These are phyloP conservation scores for Hygrophoropsis aurantiaca DNA, from an alignment of 768 basidiomycete genomes.

Conservation along the genomic window DNA sequence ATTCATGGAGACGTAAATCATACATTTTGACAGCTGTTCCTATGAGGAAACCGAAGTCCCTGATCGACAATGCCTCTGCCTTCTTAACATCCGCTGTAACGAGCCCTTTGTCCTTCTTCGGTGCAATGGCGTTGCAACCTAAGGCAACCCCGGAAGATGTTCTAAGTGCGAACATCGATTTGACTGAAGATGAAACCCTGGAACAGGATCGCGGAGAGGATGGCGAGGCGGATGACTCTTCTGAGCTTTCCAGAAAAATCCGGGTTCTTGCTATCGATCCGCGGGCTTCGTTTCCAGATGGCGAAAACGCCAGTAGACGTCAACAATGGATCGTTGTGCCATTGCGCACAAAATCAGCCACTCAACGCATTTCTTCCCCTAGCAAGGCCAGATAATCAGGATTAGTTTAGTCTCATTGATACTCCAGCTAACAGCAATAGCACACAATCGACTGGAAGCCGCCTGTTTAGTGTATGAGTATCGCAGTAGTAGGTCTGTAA, in stretches of 20 bases:
- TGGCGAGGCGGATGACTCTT: constrained; percentile 74
- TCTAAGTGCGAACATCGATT: constrained; percentile 64
- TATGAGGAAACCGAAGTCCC: constrained; percentile 61
- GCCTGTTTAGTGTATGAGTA: too few species aligned
- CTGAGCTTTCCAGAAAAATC: constrained; percentile 53
- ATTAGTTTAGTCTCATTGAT: too few species aligned
- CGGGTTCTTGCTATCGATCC: constrained; percentile 51
- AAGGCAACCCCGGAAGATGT: constrained; percentile 67
- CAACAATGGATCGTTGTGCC: constrained; percentile 49
- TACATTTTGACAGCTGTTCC: constrained; percentile 71
- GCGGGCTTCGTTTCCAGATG: constrained; percentile 32
- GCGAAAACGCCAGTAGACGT: constrained; percentile 38
- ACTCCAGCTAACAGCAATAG: too few species aligned
- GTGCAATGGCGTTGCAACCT: constrained; percentile 23
- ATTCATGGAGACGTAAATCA: constrained; percentile 55
- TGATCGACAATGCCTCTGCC: constrained; percentile 70
- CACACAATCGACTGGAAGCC: too few species aligned
- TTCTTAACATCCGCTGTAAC: constrained; percentile 63
- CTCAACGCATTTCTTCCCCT: constrained; percentile 14
- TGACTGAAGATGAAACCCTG: constrained; percentile 74
- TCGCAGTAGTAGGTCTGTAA: too few species aligned
- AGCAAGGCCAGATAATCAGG: too few species aligned
- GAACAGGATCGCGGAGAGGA: constrained; percentile 81
- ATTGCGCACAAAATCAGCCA: constrained; percentile 31
- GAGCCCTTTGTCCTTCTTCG: constrained; percentile 57